These are phyloP conservation scores for Geranium brycei DNA, from an alignment of 345 rosid genomes.

Conservation along the genomic window DNA sequence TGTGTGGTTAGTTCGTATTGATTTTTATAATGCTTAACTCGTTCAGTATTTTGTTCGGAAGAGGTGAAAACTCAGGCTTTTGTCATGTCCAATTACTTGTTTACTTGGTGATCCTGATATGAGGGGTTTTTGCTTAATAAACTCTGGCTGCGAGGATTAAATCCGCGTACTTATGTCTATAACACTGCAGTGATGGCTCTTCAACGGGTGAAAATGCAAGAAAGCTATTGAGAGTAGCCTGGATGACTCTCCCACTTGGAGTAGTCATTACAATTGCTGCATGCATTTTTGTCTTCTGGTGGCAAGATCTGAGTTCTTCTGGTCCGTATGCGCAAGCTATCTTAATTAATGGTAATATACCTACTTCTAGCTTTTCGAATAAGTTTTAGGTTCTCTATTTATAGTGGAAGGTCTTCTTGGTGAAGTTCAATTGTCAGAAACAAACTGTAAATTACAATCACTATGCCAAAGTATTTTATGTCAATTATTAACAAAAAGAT, in stretches of 20 bases:
- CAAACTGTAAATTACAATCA: no score
- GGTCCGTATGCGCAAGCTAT: slow-evolving; percentile 66
- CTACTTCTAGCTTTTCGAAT: slow-evolving; percentile 2
- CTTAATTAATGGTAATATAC: slow-evolving; percentile 58
- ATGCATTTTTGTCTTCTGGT: slow-evolving; percentile 48
- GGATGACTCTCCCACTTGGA: slow-evolving; percentile 56
- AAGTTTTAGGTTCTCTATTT: neutral
- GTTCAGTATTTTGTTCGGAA: neutral
- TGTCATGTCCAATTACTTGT: neutral
- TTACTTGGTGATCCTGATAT: neutral
- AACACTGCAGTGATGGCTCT: slow-evolving; percentile 38
- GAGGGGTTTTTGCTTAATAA: neutral
- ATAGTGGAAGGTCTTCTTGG: no score
- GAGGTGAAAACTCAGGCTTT: neutral
- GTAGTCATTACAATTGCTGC: slow-evolving; percentile 42
- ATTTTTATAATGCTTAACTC: no score
- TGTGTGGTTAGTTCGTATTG: no score
- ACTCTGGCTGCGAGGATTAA: neutral
- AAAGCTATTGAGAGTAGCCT: slow-evolving; percentile 65
- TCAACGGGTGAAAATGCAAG: slow-evolving; percentile 25
- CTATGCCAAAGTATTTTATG: no score
- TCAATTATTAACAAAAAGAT: no score
- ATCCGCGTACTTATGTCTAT: neutral
- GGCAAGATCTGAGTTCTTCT: slow-evolving; percentile 57
- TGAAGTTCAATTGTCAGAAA: no score